Conservation (phyloP, 1,139 yeast species). For the Diutina siamensis region DNA sequence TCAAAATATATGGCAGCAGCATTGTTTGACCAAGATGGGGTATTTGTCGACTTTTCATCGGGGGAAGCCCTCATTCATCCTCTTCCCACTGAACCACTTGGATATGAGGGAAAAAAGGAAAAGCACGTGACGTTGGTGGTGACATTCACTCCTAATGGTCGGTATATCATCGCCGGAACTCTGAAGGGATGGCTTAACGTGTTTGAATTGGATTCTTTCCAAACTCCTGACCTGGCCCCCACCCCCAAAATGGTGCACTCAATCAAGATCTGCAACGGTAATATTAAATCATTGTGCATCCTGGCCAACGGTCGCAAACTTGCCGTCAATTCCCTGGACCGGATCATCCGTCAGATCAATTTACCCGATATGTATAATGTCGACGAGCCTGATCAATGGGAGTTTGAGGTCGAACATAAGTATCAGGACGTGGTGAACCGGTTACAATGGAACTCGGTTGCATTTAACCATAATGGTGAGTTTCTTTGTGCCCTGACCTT, state of each 20-base stretch:
- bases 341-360: slow-evolving; percentile 62
- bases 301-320: slow-evolving; percentile 58
- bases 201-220: slow-evolving; percentile 15
- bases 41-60: slow-evolving; percentile 38
- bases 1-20: slow-evolving; percentile 35
- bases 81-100: slow-evolving; percentile 16
- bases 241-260: slow-evolving; percentile 29
- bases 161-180: slow-evolving; percentile 60
- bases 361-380: slow-evolving; percentile 37
- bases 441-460: slow-evolving; percentile 79
- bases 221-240: not conserved
- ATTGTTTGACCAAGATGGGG: slow-evolving; percentile 42
- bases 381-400: slow-evolving; percentile 26
- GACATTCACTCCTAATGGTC: slow-evolving; percentile 25
- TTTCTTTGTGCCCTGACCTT: slow-evolving; percentile 80
- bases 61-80: slow-evolving; percentile 16
- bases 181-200: slow-evolving; percentile 69
- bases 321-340: slow-evolving; percentile 73
- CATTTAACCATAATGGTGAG: slow-evolving; percentile 71
- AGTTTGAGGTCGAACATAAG: slow-evolving; percentile 62
- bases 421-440: slow-evolving; percentile 88
- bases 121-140: slow-evolving; percentile 22
- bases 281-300: slow-evolving; percentile 58
- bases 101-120: slow-evolving; percentile 10
- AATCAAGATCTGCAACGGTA: slow-evolving; percentile 50